Evolutionary conservation across 441 rosid genomes (phyloP), one percentile per base, ranked within the genome.

Genomic region (Gossypium schwendimanii): DNA sequence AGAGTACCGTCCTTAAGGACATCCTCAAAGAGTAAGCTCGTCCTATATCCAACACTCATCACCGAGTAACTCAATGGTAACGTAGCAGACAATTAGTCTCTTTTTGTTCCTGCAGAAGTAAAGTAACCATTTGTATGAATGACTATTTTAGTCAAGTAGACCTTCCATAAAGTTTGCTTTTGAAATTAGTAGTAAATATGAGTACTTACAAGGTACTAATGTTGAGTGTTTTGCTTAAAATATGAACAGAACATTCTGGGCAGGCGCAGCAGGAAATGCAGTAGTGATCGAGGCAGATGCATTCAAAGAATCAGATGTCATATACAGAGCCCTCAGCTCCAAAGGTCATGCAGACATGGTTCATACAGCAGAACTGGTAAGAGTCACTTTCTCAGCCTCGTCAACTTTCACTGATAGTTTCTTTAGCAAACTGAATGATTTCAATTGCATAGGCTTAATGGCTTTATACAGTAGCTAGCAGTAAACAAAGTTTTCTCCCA

Each of bases 281-380:
- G 97, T 94, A 24, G 84, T 92, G 63, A 92, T 94, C 2, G 98
- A 94, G 85, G 97, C 98, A 3, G 98, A 92, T 79, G 98, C 98
- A 36, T 94, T 94, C 81, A 94, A 94, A 82, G 97, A 94, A 83
- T 81, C 97, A 36, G 98, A 94, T 83, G 97, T 90, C 31, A 92
- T 94, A 44, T 94, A 90, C 76, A 88, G 83, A 83, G 98, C 98
- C 45, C 87, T 94, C 24, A 92, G 96, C 88, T 88, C 96, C 57
- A 84, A 86, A 82, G 97, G 98, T 53, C 98, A 94, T 75, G 93
- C 66, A 14, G 98, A 92, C 80, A 88, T 94, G 97, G 84, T 92
- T 78, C 88, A 86, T 67, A 94, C 98, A 4, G 98, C 98, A 70
- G 98, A 94, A 84, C 79, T 94, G 76, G 98, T 94, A 72, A 84